Percentiles rank a stretch among this genome's conserved stretches.
These are phyloP conservation scores for Chaetothyriales sp. DNA, from an alignment of 2,329 filamentous ascomycete genomes.

Conservation along the genomic window DNA sequence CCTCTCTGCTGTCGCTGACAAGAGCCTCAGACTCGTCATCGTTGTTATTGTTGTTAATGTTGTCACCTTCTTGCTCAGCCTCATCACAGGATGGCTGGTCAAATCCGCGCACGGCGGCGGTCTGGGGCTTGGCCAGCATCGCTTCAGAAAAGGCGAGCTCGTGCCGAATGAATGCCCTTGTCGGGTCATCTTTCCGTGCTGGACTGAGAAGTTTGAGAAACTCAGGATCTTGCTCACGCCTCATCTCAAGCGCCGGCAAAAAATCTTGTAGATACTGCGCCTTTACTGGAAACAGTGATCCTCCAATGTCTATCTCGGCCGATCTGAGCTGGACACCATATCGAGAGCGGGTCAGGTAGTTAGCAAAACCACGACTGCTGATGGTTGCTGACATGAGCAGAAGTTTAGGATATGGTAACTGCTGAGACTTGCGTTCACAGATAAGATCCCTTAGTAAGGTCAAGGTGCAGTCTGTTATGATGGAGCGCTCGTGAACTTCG, in stretches of 20 bases:
- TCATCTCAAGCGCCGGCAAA: conserved; percentile 4
- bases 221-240: not conserved
- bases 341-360: conserved; percentile 48
- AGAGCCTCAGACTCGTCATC: not conserved
- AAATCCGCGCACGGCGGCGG: not conserved
- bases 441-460: conserved; percentile 79
- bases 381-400: conserved; percentile 96
- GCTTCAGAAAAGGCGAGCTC: not conserved
- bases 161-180: not conserved
- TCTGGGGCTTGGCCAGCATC: not conserved
- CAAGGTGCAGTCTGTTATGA: conserved; percentile 89
- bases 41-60: no score
- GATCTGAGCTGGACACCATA: conserved; percentile 2
- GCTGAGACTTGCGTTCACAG: conserved; percentile 35
- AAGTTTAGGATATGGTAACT: conserved; percentile 61
- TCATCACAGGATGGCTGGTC: not conserved
- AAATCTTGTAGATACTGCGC: conserved; percentile 84
- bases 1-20: not conserved
- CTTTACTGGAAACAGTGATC: conserved; percentile 78
- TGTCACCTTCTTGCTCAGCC: not conserved
- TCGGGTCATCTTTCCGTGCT: not conserved
- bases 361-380: conserved; percentile 78
- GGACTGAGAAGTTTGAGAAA: not conserved
- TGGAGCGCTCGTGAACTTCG: conserved; percentile 88
- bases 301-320: conserved; percentile 75